Percentiles rank a stretch among this genome's conserved stretches.
phyloP scores from a whole-genome alignment of 352 stramenopile species.

The Pythium graminicola region DNA sequence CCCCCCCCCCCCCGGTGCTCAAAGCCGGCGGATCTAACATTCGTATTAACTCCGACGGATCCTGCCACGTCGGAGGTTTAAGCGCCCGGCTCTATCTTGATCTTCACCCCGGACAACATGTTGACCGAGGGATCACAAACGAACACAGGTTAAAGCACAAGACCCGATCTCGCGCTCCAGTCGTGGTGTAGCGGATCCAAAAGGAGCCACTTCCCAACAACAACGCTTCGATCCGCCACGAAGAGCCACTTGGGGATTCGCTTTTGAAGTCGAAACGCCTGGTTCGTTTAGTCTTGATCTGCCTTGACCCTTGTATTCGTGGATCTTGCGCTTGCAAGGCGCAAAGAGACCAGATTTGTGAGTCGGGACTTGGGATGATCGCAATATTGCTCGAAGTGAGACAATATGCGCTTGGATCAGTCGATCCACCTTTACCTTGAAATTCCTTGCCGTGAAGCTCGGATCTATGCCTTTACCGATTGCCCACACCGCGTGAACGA shows the following conservation, averaged over 20 bases:
- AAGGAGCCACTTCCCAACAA: conserved; percentile 6
- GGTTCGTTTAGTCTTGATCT: conserved; percentile 1
- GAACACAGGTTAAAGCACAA: conserved; percentile 1
- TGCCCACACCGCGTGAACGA: no score
- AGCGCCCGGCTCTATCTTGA: background rate
- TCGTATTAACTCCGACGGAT: background rate
- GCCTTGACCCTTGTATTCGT: background rate
- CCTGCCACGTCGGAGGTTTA: background rate
- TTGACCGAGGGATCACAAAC: background rate
- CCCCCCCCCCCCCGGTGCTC: background rate
- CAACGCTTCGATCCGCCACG: conserved; percentile 3
- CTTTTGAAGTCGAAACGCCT: background rate
- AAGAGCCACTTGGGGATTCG: background rate
- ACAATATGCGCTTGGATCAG: background rate
- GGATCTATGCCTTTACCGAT: background rate
- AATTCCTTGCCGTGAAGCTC: background rate
- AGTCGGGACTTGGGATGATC: background rate
- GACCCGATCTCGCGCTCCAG: conserved; percentile 2
- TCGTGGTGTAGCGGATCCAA: conserved; percentile 4
- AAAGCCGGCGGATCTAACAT: background rate
- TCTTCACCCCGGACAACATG: conserved; percentile 1
- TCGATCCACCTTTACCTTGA: background rate
- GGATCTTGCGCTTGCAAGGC: conserved; percentile 7
- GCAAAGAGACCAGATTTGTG: conserved; percentile 2
- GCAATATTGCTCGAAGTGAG: background rate